phyloP scores from a whole-genome alignment of 805 yeast genomes.

The Middelhovenomyces tepae region DNA sequence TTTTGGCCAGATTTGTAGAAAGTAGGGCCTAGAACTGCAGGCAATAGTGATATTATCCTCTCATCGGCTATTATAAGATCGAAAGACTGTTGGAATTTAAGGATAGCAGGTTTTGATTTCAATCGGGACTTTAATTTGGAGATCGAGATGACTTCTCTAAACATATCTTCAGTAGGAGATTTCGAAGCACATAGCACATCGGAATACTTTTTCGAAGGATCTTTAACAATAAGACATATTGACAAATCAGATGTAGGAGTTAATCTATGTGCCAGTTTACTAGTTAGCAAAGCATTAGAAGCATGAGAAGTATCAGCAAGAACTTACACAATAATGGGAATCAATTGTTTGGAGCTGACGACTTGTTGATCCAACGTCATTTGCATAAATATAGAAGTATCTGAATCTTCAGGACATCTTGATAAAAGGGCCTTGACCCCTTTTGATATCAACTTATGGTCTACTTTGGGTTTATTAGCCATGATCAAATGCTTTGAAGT shows the following conservation, averaged over 20 bases:
- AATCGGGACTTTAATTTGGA: slow-evolving; percentile 44
- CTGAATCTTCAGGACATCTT: no score
- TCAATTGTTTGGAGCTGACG: no score
- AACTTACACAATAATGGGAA: no score
- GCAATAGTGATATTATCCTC: slow-evolving; percentile 53
- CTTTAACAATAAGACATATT: slow-evolving; percentile 51
- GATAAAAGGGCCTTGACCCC: no score
- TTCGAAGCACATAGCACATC: slow-evolving; percentile 37
- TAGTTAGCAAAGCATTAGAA: no score
- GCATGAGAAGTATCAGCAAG: no score
- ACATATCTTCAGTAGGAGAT: slow-evolving; percentile 50
- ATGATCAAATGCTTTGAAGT: no score
- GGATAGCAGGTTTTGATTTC: slow-evolving; percentile 37
- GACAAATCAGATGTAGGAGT: slow-evolving; percentile 12
- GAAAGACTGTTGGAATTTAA: slow-evolving; percentile 35
- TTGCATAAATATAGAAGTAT: no score
- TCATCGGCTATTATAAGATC: slow-evolving; percentile 66
- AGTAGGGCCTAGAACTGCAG: slow-evolving; percentile 46
- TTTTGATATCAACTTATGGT: no score
- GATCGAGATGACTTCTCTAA: slow-evolving; percentile 52
- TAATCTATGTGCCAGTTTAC: slow-evolving; percentile 16
- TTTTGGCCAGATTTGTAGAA: slow-evolving; percentile 59
- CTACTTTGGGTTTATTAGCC: no score
- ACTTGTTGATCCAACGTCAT: no score
- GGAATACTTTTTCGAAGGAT: slow-evolving; percentile 54